A percentile compares a stretch with the other conserved stretches of the same genome.
phyloP scores from a whole-genome alignment of 1,284 basidiomycete genomes.

The Thelephora terrestris region DNA sequence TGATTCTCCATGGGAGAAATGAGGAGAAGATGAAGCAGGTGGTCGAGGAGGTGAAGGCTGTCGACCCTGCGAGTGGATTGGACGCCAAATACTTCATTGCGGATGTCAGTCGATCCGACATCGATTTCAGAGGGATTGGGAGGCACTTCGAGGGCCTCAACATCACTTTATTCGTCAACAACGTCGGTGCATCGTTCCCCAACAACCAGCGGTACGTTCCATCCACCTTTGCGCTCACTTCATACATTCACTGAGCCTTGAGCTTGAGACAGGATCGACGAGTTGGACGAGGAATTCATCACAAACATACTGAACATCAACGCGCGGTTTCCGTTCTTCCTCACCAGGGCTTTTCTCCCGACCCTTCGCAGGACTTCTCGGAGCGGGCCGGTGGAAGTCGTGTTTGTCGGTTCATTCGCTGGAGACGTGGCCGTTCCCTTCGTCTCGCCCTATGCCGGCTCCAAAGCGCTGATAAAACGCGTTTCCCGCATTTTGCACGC shows the following conservation, averaged over 20 bases:
- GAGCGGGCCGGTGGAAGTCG: constrained; percentile 16
- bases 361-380: constrained; percentile 14
- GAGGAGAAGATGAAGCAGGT: constrained; percentile 3
- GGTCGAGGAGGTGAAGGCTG: constrained; percentile 2
- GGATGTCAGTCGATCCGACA: constrained; percentile 2
- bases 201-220: too few species aligned
- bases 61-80: background rate
- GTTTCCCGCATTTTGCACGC: constrained; percentile 17
- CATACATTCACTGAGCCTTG: too few species aligned
- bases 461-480: constrained; percentile 17
- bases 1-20: constrained; percentile 8
- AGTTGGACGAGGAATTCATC: too few species aligned
- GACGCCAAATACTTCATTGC: constrained; percentile 3
- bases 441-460: constrained; percentile 17
- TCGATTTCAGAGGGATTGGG: constrained; percentile 5
- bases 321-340: constrained; percentile 17
- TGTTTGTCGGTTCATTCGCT: constrained; percentile 19
- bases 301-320: constrained; percentile 14
- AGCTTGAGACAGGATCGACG: too few species aligned
- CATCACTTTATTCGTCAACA: constrained; percentile 7
- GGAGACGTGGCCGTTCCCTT: constrained; percentile 14
- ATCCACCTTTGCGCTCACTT: too few species aligned
- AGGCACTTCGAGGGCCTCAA: constrained; percentile 4
- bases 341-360: constrained; percentile 19
- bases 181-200: constrained; percentile 1